Base-by-base conservation (phyloP, 495 filamentous ascomycete species). In the Podospora fimiseda region DNA sequence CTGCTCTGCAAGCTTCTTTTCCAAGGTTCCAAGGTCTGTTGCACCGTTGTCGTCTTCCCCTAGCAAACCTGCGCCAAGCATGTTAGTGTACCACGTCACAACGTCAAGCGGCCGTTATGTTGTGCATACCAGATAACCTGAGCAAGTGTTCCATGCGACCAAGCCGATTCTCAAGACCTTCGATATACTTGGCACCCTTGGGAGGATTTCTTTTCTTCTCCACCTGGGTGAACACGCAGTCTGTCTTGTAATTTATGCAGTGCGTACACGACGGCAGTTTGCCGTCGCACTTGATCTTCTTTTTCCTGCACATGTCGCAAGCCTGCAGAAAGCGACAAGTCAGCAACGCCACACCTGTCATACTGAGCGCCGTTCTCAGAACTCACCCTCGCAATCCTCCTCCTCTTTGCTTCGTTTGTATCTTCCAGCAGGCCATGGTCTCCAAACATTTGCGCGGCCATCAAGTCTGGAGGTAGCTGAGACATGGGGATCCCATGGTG, bases 241-340 rank as follows among this genome's bases (percentile, higher is more conserved):
- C 91, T 8, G 90, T 95, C 76, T 96, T 96, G 76, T 97, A 96
- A 69, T 98, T 97, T 64, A 85, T 85, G 66, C 93, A 98, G 70
- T 98, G 94, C 14, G 89, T 90, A 70, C 93, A 98, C 52, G 89
- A 82, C 37, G 94, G 93, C 68, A 93, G 83, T 70, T 94, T 95
- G 47, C 93, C 93, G 65, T 98, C 94, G 70, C 93, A 98, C 72
- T 97, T 97, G 65, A 98, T 97, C 80, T 98, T 98, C 77, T 97
- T 98, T 74, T 96, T 96, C 57, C 93, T 82, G 65, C 93, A 98
- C 92, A 96, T 95, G 65, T 98, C 93, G 75, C 93, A 98, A 46
- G 93, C 93, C 88, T 92, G 66, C 37, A 52, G 48, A 16, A 36
- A 20, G 30, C 36, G 24, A 33, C 43, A 52, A 53, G 61, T 71